Conservation (phyloP, 768 basidiomycete genomes). For the Guyanaporus albipodus region DNA sequence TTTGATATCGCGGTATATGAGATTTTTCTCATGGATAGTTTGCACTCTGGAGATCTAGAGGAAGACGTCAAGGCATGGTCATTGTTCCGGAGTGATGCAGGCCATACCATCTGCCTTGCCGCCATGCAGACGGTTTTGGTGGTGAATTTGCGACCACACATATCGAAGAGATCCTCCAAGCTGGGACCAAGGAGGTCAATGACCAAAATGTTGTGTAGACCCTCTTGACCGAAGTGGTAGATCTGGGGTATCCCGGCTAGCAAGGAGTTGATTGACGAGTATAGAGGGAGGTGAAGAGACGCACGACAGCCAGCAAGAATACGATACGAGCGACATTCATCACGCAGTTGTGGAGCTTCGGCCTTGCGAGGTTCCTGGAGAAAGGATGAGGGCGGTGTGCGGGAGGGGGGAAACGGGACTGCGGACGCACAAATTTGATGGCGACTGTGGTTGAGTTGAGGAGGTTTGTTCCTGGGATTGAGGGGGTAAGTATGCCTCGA, state of each 20-base stretch:
- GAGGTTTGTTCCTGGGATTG: conserved; percentile 79
- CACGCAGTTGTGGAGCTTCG: conserved; percentile 95
- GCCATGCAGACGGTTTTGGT: conserved; percentile 99
- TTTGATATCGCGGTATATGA: conserved; percentile 99
- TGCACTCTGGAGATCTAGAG: conserved; percentile 91
- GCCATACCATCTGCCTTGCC: conserved; percentile 82
- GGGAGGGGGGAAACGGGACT: background rate
- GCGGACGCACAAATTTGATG: conserved; percentile 93
- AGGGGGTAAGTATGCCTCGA: background rate
- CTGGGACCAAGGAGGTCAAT: conserved; percentile 97
- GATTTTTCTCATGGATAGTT: conserved; percentile 98
- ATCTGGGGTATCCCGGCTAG: conserved; percentile 97
- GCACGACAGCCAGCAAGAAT: conserved; percentile 86
- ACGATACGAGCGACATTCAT: conserved; percentile 97
- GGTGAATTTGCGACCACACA: conserved; percentile 97
- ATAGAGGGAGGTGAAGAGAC: conserved; percentile 33
- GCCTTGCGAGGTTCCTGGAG: conserved; percentile 83
- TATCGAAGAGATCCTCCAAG: conserved; percentile 97
- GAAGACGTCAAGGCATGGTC: conserved; percentile 6
- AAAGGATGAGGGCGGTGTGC: conserved; percentile 10
- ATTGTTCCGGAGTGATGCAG: conserved; percentile 30
- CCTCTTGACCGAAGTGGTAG: conserved; percentile 99
- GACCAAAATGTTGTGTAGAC: conserved; percentile 95
- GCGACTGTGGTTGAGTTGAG: conserved; percentile 98
- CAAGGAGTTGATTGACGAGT: conserved; percentile 17